Percentiles rank a stretch among this genome's conserved stretches.
Evolutionary conservation across 257 asterid species (phyloP).

Genomic region (Rauvolfia tetraphylla): DNA sequence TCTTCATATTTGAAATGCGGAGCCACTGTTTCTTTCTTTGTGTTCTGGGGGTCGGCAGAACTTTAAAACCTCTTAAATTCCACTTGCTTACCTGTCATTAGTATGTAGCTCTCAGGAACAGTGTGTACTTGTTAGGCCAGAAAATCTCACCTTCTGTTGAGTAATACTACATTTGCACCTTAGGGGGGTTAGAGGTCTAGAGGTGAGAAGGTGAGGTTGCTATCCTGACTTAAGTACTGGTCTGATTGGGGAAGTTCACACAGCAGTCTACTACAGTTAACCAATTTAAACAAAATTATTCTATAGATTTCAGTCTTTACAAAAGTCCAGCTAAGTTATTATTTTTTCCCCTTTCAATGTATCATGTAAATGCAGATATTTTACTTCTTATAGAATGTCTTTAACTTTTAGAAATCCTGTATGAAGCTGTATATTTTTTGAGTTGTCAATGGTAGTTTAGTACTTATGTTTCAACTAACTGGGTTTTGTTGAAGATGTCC

Average conservation of each 20-base stretch:
- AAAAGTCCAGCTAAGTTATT: neutral
- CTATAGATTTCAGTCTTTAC: neutral
- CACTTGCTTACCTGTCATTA: neutral
- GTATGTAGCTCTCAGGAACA: neutral
- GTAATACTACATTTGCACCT: neutral
- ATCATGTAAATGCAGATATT: neutral
- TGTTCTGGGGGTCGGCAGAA: neutral
- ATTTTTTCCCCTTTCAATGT: neutral
- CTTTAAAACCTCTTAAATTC: neutral
- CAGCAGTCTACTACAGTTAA: neutral
- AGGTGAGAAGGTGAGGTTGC: neutral
- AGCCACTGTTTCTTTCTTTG: neutral
- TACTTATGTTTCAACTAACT: neutral
- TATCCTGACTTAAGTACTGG: neutral
- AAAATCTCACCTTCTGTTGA: neutral
- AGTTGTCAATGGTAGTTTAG: too few species aligned
- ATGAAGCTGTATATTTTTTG: neutral
- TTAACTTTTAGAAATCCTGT: neutral
- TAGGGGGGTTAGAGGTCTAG: neutral
- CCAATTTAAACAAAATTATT: neutral
- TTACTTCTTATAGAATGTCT: neutral
- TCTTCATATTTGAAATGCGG: neutral
- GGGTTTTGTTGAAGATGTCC: neutral
- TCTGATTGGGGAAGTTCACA: neutral
- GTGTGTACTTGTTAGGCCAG: neutral